Evolutionary conservation across 345 rosid genomes (phyloP).

Genomic region (Populus ilicifolia): DNA sequence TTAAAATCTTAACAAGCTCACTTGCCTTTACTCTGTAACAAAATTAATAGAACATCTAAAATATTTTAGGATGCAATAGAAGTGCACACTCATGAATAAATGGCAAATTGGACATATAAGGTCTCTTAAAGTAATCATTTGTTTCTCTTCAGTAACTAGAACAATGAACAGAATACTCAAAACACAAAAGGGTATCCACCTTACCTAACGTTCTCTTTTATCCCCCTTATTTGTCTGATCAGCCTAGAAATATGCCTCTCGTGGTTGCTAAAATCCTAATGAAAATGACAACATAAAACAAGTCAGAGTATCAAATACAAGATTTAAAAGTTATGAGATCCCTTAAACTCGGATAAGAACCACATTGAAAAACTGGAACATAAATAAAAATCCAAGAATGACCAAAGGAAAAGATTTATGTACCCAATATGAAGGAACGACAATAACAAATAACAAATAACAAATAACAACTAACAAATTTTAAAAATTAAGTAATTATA

Average conservation of each 20-base stretch:
- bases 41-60: neutral
- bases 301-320: conserved; percentile 10
- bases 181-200: conserved; percentile 14
- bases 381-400: neutral
- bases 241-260: conserved; percentile 59
- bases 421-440: neutral
- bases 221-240: conserved; percentile 62
- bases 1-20: conserved; percentile 66
- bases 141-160: neutral
- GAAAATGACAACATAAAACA: conserved; percentile 1
- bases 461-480: neutral
- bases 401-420: neutral
- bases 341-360: neutral
- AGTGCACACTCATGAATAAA: neutral
- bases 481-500: neutral
- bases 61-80: neutral
- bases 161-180: neutral
- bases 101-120: neutral
- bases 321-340: neutral
- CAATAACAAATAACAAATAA: neutral
- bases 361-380: neutral
- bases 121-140: too few species aligned
- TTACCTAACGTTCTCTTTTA: conserved; percentile 70
- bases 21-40: conserved; percentile 62
- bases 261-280: conserved; percentile 60